These are phyloP conservation scores for Sordaria brevicollis DNA, from an alignment of 495 filamentous ascomycete species.

Conservation along the genomic window DNA sequence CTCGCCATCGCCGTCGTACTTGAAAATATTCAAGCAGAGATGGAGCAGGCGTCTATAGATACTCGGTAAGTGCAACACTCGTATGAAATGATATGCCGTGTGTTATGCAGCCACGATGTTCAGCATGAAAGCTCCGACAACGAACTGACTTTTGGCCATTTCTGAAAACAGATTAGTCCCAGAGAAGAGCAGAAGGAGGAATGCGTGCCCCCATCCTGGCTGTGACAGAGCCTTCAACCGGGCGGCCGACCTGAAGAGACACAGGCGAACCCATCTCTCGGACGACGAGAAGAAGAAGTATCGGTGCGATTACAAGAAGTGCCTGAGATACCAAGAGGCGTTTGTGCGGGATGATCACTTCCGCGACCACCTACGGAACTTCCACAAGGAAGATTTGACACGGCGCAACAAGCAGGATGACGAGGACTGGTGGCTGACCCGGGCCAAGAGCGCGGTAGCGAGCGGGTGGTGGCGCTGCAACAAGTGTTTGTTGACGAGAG, in stretches of 20 bases:
- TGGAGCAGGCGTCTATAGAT: neutral
- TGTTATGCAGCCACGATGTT: neutral
- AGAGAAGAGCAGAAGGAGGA: slow-evolving; percentile 1
- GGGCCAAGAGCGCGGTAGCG: slow-evolving; percentile 11
- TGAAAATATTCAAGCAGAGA: neutral
- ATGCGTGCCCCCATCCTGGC: slow-evolving; percentile 17
- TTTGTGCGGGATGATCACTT: slow-evolving; percentile 37
- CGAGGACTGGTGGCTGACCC: slow-evolving; percentile 10
- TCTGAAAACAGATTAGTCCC: neutral
- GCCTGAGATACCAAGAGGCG: slow-evolving; percentile 23
- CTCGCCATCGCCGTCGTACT: slow-evolving; percentile 4
- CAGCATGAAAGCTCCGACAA: neutral
- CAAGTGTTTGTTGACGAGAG: slow-evolving; percentile 28
- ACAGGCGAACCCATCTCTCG: slow-evolving; percentile 27
- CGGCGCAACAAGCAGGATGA: slow-evolving; percentile 16
- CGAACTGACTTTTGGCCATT: neutral
- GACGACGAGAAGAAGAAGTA: slow-evolving; percentile 25
- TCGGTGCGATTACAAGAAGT: slow-evolving; percentile 32
- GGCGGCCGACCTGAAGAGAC: slow-evolving; percentile 38
- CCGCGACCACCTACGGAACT: slow-evolving; percentile 39
- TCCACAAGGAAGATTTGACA: slow-evolving; percentile 39
- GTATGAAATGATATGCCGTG: neutral
- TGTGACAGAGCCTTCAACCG: slow-evolving; percentile 31
- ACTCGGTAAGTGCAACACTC: neutral
- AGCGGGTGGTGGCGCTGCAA: slow-evolving; percentile 40